These are phyloP conservation scores for Byssothecium circinans DNA, from an alignment of 2,329 filamentous ascomycete genomes.

Conservation along the genomic window DNA sequence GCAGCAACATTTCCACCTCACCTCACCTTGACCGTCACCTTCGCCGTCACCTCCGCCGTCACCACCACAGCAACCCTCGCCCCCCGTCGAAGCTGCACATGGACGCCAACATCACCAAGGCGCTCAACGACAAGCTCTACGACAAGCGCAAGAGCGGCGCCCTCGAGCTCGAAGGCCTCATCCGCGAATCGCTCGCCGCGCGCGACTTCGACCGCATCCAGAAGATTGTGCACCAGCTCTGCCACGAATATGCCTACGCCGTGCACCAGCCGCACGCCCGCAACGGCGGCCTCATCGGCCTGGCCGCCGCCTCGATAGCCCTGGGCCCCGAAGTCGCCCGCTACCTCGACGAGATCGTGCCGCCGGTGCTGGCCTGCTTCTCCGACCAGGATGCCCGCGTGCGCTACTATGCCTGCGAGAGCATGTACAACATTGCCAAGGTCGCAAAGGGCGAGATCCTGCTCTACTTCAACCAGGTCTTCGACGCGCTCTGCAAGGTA, in stretches of 20 bases:
- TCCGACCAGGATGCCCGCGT: slow-evolving; percentile 97
- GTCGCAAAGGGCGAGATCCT: slow-evolving; percentile 97
- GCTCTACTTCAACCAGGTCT: slow-evolving; percentile 97
- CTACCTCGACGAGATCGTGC: slow-evolving; percentile 91
- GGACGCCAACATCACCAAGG: slow-evolving; percentile 86
- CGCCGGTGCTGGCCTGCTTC: slow-evolving; percentile 95
- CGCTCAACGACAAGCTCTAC: slow-evolving; percentile 97
- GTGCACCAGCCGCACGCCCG: slow-evolving; percentile 95
- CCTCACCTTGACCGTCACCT: too few species aligned
- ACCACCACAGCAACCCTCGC: slow-evolving; percentile 1
- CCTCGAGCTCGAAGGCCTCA: slow-evolving; percentile 87
- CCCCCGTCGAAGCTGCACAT: slow-evolving; percentile 63
- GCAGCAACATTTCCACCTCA: too few species aligned
- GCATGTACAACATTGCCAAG: slow-evolving; percentile 99
- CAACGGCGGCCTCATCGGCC: slow-evolving; percentile 92
- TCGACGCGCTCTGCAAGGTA: slow-evolving; percentile 95
- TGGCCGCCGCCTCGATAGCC: slow-evolving; percentile 94
- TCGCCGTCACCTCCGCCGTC: too few species aligned
- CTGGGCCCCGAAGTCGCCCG: slow-evolving; percentile 89
- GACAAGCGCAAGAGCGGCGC: slow-evolving; percentile 97
- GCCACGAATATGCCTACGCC: slow-evolving; percentile 96
- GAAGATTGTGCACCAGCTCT: slow-evolving; percentile 91
- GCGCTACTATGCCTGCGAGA: slow-evolving; percentile 97
- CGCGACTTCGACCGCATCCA: slow-evolving; percentile 80
- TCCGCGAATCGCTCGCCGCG: slow-evolving; percentile 76